These are phyloP conservation scores for Botryotinia convoluta DNA, from an alignment of 2,329 filamentous ascomycete species.

Conservation along the genomic window DNA sequence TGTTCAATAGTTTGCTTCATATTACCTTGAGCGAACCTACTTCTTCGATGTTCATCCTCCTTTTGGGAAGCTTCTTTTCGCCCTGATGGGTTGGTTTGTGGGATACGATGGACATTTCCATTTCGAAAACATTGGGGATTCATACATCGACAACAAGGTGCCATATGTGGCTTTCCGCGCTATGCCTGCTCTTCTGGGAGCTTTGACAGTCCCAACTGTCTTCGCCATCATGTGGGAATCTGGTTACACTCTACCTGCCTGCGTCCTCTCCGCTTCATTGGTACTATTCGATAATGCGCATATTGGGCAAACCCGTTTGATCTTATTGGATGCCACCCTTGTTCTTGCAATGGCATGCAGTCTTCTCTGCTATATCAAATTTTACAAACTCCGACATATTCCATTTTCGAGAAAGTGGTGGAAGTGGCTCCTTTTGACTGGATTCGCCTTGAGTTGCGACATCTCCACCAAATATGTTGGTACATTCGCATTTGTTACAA, in stretches of 20 bases:
- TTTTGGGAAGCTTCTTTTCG: constrained; percentile 96
- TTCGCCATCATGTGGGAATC: constrained; percentile 99
- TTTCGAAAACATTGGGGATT: constrained; percentile 99
- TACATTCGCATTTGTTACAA: constrained; percentile 93
- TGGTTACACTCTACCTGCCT: constrained; percentile 92
- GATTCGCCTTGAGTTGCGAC: constrained; percentile 91
- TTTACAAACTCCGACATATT: constrained; percentile 91
- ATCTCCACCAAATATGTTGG: constrained; percentile 99
- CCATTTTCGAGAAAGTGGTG: constrained; percentile 97
- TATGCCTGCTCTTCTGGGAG: constrained; percentile 86
- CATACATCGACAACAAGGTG: constrained; percentile 94
- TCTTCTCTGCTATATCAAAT: constrained; percentile 90
- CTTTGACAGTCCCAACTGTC: constrained; percentile 87
- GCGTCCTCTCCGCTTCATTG: constrained; percentile 78
- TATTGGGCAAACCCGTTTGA: constrained; percentile 92
- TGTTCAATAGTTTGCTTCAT: constrained; percentile 62
- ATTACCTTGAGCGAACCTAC: constrained; percentile 93
- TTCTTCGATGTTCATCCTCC: constrained; percentile 99
- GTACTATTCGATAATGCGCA: constrained; percentile 97
- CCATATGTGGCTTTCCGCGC: constrained; percentile 95
- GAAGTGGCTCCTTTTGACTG: constrained; percentile 97
- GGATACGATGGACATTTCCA: constrained; percentile 96
- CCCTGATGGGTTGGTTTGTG: constrained; percentile 94
- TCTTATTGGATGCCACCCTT: constrained; percentile 89
- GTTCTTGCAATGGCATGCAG: constrained; percentile 96